phyloP scores from a whole-genome alignment of 148 eudicot species.

The Rhododendron henanense region DNA sequence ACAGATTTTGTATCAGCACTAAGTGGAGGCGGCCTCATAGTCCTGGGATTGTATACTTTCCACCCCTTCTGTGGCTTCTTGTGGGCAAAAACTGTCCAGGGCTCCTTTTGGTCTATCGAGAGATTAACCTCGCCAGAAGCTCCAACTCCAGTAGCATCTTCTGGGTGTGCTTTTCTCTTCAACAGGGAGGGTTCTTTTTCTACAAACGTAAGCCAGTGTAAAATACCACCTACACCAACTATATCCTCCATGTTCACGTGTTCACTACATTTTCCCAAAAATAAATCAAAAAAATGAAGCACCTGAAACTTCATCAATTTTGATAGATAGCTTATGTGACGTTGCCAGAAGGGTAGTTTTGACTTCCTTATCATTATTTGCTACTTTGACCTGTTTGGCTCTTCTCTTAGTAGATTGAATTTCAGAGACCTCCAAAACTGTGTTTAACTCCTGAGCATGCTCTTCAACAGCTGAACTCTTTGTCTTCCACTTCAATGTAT shows the following conservation, averaged over 20 bases:
- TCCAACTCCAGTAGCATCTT: conserved; percentile 34
- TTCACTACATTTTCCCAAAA: not conserved
- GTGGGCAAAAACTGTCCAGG: conserved; percentile 88
- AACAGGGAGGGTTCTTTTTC: conserved; percentile 17
- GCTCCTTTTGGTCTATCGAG: conserved; percentile 44
- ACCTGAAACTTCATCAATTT: conserved; percentile 31
- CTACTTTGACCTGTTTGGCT: conserved; percentile 25
- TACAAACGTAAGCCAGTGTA: not conserved
- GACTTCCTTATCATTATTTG: conserved; percentile 22
- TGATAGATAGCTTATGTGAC: conserved; percentile 30
- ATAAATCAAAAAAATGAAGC: not conserved
- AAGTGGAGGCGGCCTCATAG: conserved; percentile 86
- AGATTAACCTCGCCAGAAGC: conserved; percentile 30
- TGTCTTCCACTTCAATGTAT: conserved; percentile 19
- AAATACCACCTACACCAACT: conserved; percentile 22
- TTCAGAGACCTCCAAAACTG: conserved; percentile 27
- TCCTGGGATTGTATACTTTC: conserved; percentile 81
- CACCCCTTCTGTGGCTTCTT: conserved; percentile 93
- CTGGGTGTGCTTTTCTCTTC: conserved; percentile 35
- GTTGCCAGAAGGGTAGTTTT: conserved; percentile 17
- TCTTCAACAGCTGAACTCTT: conserved; percentile 16
- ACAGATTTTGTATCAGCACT: conserved; percentile 37
- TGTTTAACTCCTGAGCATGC: not conserved
- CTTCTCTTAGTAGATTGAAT: conserved; percentile 28
- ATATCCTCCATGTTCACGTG: not conserved